phyloP scores from a whole-genome alignment of 331 rosid genomes.

The Quercus lobata region DNA sequence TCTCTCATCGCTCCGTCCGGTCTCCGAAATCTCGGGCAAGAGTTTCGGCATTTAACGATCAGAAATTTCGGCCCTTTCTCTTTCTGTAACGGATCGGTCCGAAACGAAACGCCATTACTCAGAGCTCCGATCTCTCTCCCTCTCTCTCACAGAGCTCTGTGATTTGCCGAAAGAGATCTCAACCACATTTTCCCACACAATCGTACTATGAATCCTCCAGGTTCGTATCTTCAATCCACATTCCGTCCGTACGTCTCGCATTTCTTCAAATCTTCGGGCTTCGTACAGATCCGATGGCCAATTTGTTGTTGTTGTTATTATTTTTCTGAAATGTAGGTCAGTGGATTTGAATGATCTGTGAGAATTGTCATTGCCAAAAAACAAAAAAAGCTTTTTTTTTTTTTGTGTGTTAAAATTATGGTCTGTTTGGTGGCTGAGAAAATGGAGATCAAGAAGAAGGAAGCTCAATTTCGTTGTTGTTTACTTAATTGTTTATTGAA shows the following conservation, averaged over 20 bases:
- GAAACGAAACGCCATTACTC: background rate
- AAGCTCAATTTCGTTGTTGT: background rate
- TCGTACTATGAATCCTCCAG: conserved; percentile 3
- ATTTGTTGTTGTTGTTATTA: background rate
- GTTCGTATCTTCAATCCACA: conserved; percentile 18
- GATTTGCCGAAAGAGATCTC: background rate
- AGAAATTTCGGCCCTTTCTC: background rate
- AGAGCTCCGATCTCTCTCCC: conserved; percentile 1
- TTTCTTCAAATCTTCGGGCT: conserved; percentile 21
- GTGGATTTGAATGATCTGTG: background rate
- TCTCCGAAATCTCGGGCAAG: background rate
- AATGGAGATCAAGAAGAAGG: background rate
- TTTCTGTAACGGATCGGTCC: conserved; percentile 14
- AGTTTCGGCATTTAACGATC: background rate
- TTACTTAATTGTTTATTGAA: background rate
- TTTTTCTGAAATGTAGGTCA: background rate
- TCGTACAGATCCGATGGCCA: conserved; percentile 38
- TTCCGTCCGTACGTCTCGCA: conserved; percentile 4
- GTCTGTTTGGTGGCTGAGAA: background rate
- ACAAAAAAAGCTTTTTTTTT: background rate
- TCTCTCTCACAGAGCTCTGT: conserved; percentile 1
- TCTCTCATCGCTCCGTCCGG: background rate
- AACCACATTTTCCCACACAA: background rate
- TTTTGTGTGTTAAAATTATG: background rate
- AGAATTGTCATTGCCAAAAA: conserved; percentile 22